These are phyloP conservation scores for Betula pendula DNA, from an alignment of 306 rosid species.

Conservation along the genomic window DNA sequence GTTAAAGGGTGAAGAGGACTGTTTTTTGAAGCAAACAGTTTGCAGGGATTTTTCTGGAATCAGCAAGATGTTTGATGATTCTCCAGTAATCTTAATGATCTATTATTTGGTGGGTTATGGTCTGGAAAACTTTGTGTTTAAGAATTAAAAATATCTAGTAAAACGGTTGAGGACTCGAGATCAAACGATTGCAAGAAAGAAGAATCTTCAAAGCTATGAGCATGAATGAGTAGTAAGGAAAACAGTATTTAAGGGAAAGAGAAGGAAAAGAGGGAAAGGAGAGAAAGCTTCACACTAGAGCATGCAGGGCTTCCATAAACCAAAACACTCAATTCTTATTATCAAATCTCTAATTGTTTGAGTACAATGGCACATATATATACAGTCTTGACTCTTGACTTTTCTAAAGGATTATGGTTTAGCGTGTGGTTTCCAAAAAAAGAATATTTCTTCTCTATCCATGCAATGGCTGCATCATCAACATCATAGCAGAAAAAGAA, in stretches of 20 bases:
- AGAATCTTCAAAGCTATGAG: neutral
- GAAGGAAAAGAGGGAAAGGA: neutral
- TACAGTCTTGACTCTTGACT: neutral
- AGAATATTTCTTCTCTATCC: neutral
- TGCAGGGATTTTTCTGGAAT: too few relatives aligned
- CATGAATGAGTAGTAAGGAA: neutral
- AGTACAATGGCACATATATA: neutral
- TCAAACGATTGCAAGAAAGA: neutral
- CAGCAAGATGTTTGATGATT: too few relatives aligned
- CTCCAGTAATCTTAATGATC: too few relatives aligned
- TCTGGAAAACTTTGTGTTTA: too few relatives aligned
- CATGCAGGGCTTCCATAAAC: neutral
- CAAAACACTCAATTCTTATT: neutral
- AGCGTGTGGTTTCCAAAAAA: too few relatives aligned
- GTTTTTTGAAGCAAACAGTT: neutral
- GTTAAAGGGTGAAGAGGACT: neutral
- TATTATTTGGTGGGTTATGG: too few relatives aligned
- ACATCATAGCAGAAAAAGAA: neutral
- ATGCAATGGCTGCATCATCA: neutral
- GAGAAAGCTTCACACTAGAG: neutral
- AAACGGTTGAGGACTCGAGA: too few relatives aligned
- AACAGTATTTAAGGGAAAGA: neutral
- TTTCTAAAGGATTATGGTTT: neutral
- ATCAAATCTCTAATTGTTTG: neutral
- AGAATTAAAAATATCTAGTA: too few relatives aligned